Evolutionary conservation across 2,329 filamentous ascomycete species (phyloP), one percentile per base, ranked within the genome.

Genomic region (Aspergillus candidus): DNA sequence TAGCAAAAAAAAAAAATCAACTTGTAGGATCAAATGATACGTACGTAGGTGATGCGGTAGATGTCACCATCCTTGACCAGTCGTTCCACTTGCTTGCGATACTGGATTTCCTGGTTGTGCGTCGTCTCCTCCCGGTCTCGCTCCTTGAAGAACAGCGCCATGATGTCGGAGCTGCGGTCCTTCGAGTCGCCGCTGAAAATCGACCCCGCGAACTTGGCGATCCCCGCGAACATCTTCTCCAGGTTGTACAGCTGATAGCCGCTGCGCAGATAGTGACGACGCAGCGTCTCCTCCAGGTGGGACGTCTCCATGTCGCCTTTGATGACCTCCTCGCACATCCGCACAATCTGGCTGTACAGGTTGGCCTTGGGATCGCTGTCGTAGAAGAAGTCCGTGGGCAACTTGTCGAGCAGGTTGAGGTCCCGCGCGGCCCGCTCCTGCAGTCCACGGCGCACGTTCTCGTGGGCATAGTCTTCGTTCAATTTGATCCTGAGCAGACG

Each of bases 231-330:
- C 27, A 96, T 80, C 62, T 94, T 90, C 60, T 94, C 88, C 52
- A 97, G 83, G 4, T 88, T 90, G 71, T 97, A 98, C 32, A 97
- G 71, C 58, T 89, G 88, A 85, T 91, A 98, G 6, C 93, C 93
- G 53, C 82, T 86, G 61, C 85, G 83, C 46, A 97, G 76, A 63
- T 96, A 98, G 70, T 88, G 96, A 53, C 90, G 86, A 17, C 93
- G 85, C 44, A 98, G 75, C 5, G 89, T 85, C 59, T 97, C 90
- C 65, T 97, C 91, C 55, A 94, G 88, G 27, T 88, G 82, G 41
- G 73, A 76, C 66, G 90, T 83, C 41, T 97, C 93, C 32, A 90
- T 75, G 8, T 94, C 87, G 4, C 84, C 84, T 35, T 82, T 80
- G 52, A 97, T 82, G 53, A 87, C 88, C 37, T 94, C 87, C 60